Evolutionary conservation across 2,329 filamentous ascomycete genomes (phyloP), one percentile per base, ranked within the genome.

Genomic region (Endocalyx cinctus): DNA sequence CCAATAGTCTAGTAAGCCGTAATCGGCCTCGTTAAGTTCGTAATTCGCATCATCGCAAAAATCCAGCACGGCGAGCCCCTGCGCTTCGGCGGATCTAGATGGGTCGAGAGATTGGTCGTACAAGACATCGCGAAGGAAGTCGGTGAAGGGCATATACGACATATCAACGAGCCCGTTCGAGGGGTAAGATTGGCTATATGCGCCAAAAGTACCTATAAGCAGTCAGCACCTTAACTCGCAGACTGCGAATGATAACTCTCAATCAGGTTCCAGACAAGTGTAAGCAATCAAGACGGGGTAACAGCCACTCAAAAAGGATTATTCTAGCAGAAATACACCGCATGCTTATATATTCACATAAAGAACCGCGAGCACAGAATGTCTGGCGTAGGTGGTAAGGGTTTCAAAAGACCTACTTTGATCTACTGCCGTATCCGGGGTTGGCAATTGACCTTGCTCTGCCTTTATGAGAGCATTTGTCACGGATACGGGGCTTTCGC

Each of bases 21-120:
- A 74, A 43, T 75, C 70, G 18, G 69, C 54, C 12, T 74, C 70
- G 10, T 66, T 72, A 15, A 75, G 57, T 29, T 74, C 70, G 18
- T 74, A 52, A 35, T 64, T 70, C 29, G 54, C 56, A 37, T 74
- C 62, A 33, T 69, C 63, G 39, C 67, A 72, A 41, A 73, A 73
- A 42, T 74, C 63, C 6, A 74, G 50, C 4, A 73, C 61, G 13
- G 59, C 60, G 11, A 68, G 54, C 1, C 62, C 64, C 34, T 67
- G 66, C 4, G 54, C 46, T 35, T 64, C 63, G n/a, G 51, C 52
- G 4, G 58, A 37, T 33, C 56, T 60, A n/a, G 53, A 42, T 6
- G 55, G 39, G 16, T 63, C 56, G 16, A 63, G 43, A 2, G 62
- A 55, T 23, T 66, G 62, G n/a, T 72, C 63, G 35, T 68, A 73